Conservation (phyloP, 139 green algal species). For the Ostreobium quekettii region DNA sequence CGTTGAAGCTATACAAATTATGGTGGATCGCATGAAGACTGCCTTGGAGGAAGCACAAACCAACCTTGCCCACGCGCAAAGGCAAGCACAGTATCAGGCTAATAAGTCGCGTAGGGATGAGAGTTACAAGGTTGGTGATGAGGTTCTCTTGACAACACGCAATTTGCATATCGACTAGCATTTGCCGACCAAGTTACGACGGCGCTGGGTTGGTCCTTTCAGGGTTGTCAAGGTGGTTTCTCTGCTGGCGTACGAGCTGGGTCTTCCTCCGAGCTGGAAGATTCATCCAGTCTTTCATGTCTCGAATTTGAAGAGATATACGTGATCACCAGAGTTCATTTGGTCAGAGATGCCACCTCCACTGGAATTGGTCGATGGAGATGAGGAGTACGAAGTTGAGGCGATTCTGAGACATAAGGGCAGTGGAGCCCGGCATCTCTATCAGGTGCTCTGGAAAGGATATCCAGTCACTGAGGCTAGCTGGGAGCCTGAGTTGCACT, state of each 20-base stretch:
- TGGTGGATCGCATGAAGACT: constrained; percentile 1
- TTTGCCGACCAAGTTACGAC: constrained; percentile 5
- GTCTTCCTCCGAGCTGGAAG: neutral
- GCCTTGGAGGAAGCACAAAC: constrained; percentile 2
- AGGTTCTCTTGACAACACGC: constrained; percentile 19
- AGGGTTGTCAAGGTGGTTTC: constrained; percentile 1
- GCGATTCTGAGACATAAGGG: neutral
- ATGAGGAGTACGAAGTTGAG: constrained; percentile 6
- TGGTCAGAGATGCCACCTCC: neutral
- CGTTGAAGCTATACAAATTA: neutral
- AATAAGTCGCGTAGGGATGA: constrained; percentile 12
- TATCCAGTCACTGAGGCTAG: neutral
- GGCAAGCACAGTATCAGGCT: constrained; percentile 8
- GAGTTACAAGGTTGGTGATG: constrained; percentile 18
- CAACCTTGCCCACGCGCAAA: constrained; percentile 17
- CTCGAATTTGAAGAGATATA: constrained; percentile 14
- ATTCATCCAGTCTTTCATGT: constrained; percentile 19
- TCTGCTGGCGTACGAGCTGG: neutral
- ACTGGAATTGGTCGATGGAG: neutral
- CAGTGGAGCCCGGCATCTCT: neutral
- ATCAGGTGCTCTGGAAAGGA: constrained; percentile 6
- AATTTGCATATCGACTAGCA: constrained; percentile 1
- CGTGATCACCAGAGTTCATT: neutral
- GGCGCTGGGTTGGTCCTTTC: constrained; percentile 14
- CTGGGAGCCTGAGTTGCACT: too few relatives aligned